phyloP scores from a whole-genome alignment of 139 green algal species.

The Chlamydomonas incerta region DNA sequence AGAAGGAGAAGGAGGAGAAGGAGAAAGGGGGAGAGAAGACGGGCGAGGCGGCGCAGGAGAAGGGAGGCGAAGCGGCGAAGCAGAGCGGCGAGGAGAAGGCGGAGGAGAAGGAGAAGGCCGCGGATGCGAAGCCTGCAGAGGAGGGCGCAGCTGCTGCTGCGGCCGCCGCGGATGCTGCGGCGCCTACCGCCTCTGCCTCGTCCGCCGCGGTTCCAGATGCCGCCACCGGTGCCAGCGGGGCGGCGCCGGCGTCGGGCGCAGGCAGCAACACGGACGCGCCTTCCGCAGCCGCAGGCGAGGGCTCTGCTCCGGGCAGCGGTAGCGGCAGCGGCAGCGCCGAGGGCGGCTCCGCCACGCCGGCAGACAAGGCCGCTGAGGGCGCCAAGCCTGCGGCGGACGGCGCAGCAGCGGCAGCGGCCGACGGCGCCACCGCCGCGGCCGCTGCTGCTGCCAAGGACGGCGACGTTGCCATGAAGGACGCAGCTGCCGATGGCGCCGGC shows the following conservation, averaged over 20 bases:
- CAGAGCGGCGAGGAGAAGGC: too few relatives aligned
- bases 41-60: too few relatives aligned
- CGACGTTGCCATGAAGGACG: not conserved
- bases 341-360: too few relatives aligned
- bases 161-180: too few relatives aligned
- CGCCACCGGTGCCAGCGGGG: not conserved
- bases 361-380: too few relatives aligned
- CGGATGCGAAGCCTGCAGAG: too few relatives aligned
- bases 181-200: not conserved
- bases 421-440: not conserved
- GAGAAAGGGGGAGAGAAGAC: too few relatives aligned
- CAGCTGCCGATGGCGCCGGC: not conserved
- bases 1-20: too few relatives aligned
- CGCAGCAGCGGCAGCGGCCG: not conserved
- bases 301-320: not conserved
- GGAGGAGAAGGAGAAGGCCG: too few relatives aligned
- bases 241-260: not conserved
- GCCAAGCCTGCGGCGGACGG: too few relatives aligned
- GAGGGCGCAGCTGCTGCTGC: too few relatives aligned
- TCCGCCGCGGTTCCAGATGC: not conserved
- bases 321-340: not conserved
- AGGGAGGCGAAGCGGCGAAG: too few relatives aligned
- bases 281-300: not conserved
- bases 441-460: not conserved
- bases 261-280: constrained; percentile 14